These are phyloP conservation scores for Pyricularia grisea DNA, from an alignment of 2,329 filamentous ascomycete species.

Conservation along the genomic window DNA sequence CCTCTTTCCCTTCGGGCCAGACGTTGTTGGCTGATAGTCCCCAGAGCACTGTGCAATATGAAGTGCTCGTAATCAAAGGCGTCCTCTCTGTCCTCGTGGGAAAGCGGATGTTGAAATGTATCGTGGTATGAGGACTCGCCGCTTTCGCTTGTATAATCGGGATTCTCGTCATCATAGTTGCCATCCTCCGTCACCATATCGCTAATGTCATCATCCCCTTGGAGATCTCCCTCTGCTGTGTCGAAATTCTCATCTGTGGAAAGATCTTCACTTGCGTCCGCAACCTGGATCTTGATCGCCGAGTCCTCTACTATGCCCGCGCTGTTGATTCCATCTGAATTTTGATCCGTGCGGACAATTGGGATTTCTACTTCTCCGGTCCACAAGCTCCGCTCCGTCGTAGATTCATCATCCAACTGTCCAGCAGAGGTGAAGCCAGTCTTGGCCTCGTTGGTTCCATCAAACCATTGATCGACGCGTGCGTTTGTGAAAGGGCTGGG, in stretches of 20 bases:
- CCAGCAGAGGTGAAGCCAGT: conserved; percentile 7
- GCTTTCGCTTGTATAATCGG: conserved; percentile 48
- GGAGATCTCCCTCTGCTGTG: conserved; percentile 11
- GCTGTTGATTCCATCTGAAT: background rate
- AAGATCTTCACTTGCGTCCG: background rate
- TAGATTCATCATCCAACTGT: conserved; percentile 14
- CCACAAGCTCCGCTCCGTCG: conserved; percentile 11
- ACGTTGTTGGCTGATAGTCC: conserved; percentile 55
- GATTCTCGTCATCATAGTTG: conserved; percentile 21
- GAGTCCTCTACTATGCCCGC: background rate
- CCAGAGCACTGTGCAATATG: conserved; percentile 87
- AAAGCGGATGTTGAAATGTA: conserved; percentile 48
- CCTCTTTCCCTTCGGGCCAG: conserved; percentile 35
- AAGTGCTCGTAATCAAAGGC: conserved; percentile 97
- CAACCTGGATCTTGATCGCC: background rate
- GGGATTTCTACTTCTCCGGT: background rate
- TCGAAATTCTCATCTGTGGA: conserved; percentile 7
- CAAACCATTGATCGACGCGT: conserved; percentile 43
- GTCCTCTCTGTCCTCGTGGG: conserved; percentile 88
- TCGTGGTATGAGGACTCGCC: conserved; percentile 56
- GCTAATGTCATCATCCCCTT: conserved; percentile 24
- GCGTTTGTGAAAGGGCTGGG: conserved; percentile 74
- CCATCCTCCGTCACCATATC: conserved; percentile 32
- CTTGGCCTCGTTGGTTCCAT: conserved; percentile 18
- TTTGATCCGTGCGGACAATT: conserved; percentile 9